Percentiles rank a stretch among this genome's conserved stretches.
Evolutionary conservation across 495 filamentous ascomycete genomes (phyloP).

Genomic region (Echria macrotheca): DNA sequence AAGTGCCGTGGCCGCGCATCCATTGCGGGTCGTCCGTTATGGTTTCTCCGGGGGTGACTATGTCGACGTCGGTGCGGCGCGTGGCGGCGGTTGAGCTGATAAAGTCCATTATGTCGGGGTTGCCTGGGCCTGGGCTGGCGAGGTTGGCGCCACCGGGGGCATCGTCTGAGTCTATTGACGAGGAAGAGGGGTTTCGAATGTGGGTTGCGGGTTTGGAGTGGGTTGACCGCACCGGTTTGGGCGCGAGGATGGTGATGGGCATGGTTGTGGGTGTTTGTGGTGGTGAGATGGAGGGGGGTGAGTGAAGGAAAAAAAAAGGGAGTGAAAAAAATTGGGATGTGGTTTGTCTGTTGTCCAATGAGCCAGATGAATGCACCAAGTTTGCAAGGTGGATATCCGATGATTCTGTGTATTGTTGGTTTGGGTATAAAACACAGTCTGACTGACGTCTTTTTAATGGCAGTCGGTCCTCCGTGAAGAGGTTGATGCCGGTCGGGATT

Average conservation of each 20-base stretch:
- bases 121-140: slow-evolving; percentile 54
- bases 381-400: no score
- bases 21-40: slow-evolving; percentile 91
- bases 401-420: no score
- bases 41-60: slow-evolving; percentile 85
- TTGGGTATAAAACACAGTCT: no score
- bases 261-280: slow-evolving; percentile 40
- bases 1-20: slow-evolving; percentile 94
- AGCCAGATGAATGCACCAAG: no score
- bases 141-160: slow-evolving; percentile 41
- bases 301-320: not conserved
- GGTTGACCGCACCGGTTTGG: slow-evolving; percentile 37
- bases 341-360: no score
- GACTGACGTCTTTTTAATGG: not conserved
- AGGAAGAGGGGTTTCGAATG: not conserved
- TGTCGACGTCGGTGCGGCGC: slow-evolving; percentile 17
- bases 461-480: not conserved
- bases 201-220: slow-evolving; percentile 13
- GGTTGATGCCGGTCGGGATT: not conserved
- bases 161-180: slow-evolving; percentile 28
- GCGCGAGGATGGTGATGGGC: slow-evolving; percentile 76
- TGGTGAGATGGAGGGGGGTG: not conserved
- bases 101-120: not conserved
- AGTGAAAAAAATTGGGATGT: not conserved
- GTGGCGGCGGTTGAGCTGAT: not conserved